Base-by-base conservation (phyloP, 495 filamentous ascomycete genomes). In the Penicillium goetzii region DNA sequence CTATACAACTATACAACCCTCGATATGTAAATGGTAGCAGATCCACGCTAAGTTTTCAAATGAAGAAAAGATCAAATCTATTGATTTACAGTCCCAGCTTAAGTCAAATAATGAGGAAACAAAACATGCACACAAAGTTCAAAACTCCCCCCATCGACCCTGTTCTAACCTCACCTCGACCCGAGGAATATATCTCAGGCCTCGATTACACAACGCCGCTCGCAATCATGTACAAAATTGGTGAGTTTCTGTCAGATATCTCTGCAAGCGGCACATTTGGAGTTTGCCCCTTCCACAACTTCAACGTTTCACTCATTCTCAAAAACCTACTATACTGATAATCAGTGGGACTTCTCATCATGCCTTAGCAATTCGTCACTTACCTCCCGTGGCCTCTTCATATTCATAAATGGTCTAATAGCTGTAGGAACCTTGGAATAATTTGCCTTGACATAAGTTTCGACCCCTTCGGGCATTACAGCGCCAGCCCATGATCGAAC, bases 401-500 rank as follows among this genome's bases (percentile, higher is more conserved):
- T 55, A 14, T 38, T 55, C 7, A 4, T 10, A 15, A 55, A 55
- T 14, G 52, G 32, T 21, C 52, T 55, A 9, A 21, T 36, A 5
- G 32, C 7, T 21, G 17, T 55, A 8, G 52, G 52, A 34, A 34
- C 30, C 32, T 55, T 36, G 23, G 36, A 28, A 28, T 4, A n/a
- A 14, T 28, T 26, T 32, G 5, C 32, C 5, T n/a, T 17, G 23
- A 40, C 55, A 21, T 40, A 1, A 8, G 14, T 12, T 23, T 40
- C 43, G 28, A 57, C 21, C n/a, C 40, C 28, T 30, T 30, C 32
- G 1, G 59, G 53, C 7, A 51, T 25, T 8, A 52, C 3, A 38
- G 36, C 43, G 11, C 66, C 66, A 14, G 62, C 62, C 64, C 68
- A 70, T 28, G 60, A 41, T 52, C 60, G 59, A 6, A 65, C 53